A percentile compares a stretch with the other conserved stretches of the same genome.
These are phyloP conservation scores for Parietichytrium sp. DNA, from an alignment of 108 stramenopile species.

Conservation along the genomic window DNA sequence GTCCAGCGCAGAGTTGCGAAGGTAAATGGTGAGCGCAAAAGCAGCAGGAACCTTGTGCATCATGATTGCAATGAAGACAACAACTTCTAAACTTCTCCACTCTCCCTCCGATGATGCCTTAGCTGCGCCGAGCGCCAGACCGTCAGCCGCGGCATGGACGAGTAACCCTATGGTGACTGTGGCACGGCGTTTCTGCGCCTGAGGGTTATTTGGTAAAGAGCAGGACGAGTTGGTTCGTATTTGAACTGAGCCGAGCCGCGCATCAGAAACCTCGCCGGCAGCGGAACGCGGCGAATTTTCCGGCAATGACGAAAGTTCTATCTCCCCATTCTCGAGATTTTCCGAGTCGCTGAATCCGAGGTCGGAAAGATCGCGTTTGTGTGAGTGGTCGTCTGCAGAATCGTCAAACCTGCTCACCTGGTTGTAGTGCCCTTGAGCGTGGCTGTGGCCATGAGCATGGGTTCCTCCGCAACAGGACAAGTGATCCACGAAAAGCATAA, in stretches of 20 bases:
- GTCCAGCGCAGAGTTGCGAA: background rate
- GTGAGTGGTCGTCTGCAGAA: no score
- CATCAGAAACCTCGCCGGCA: no score
- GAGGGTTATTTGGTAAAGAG: no score
- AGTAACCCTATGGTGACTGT: background rate
- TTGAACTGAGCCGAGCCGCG: no score
- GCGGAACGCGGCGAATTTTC: no score
- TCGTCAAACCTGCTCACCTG: no score
- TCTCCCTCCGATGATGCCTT: background rate
- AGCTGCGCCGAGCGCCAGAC: background rate
- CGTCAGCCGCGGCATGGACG: constrained; percentile 14
- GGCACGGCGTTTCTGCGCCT: background rate
- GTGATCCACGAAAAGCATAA: constrained; percentile 17
- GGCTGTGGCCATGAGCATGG: background rate
- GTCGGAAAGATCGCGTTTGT: no score
- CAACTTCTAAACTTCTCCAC: background rate
- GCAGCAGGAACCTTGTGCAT: constrained; percentile 39
- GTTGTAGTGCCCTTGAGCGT: no score
- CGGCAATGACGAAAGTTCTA: no score
- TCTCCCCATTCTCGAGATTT: no score
- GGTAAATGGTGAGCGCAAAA: background rate
- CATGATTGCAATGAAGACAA: constrained; percentile 13
- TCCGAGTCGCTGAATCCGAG: no score
- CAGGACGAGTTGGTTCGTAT: no score
- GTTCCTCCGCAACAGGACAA: background rate